Evolutionary conservation across 495 filamentous ascomycete genomes (phyloP), one percentile per base, ranked within the genome.

Genomic region (Neurospora sp.): DNA sequence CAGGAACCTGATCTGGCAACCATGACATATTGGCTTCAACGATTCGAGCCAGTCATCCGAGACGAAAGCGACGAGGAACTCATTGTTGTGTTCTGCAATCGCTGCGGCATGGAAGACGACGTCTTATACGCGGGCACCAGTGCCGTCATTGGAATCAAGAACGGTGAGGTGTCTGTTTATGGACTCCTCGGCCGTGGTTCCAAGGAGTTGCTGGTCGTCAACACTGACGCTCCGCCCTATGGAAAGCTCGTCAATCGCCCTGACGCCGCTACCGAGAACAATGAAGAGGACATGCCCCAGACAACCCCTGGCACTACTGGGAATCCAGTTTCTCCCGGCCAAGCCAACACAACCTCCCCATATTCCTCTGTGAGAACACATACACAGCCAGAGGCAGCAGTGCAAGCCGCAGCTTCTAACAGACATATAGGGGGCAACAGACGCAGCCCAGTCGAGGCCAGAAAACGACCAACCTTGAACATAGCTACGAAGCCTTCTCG

Each of bases 81-180:
- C 42, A 88, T 97, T 70, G 86, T 97, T 5, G 90, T 97, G 22
- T 91, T 95, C 77, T 91, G 90, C 73, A 98, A 99, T 83, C 88
- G 96, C 69, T 86, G 88, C 72, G 94, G 94, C 3, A 85, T 86
- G 35, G 94, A 96, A 77, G 87, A 87, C 37, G 85, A 86, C 72
- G 89, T 85, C 10, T 81, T 86, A 38, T 99, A 97, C 83, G 94
- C 96, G 31, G 96, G 96, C 12, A 97, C 90, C n/a, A 97, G 92
- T 76, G 86, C 90, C 40, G 89, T 98, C 16, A 81, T 98, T 73
- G 91, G 91, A 20, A 87, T 98, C 75, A 87, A 90, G 73, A 84
- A 85, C 72, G 92, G 90, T 1, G 87, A 88, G 72, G 87, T 92
- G 6, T 87, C 83, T 73, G 85, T 93, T 5, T 93, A 90, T 72